Evolutionary conservation across 2,329 filamentous ascomycete species (phyloP).

Genomic region (Orbilia javanica): DNA sequence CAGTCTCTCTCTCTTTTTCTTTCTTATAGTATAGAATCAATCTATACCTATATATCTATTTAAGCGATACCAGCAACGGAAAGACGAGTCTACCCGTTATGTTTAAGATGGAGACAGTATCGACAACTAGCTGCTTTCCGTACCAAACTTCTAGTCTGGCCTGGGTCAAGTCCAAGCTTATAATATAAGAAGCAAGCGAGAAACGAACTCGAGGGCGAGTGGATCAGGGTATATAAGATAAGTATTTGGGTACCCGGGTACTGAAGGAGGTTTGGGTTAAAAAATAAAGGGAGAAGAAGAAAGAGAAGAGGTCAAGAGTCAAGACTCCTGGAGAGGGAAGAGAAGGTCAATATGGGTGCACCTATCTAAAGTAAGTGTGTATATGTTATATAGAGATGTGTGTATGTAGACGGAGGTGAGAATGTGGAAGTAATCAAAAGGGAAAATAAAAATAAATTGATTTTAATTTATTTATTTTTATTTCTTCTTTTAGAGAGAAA

Average conservation of each 20-base stretch:
- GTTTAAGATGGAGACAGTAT: neutral
- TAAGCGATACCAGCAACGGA: neutral
- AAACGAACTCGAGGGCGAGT: neutral
- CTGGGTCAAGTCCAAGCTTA: neutral
- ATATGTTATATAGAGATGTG: neutral
- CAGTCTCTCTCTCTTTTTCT: too few species aligned
- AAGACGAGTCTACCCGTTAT: neutral
- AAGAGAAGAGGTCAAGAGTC: neutral
- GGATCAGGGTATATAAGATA: too few species aligned
- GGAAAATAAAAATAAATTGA: neutral
- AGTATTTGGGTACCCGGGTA: neutral
- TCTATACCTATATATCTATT: too few species aligned
- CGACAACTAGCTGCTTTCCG: neutral
- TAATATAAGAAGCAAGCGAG: neutral
- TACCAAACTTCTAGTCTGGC: slow-evolving; percentile 7
- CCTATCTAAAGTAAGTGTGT: slow-evolving; percentile 10
- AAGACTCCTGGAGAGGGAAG: neutral
- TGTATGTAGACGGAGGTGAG: neutral
- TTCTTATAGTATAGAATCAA: too few species aligned
- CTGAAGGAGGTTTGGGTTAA: neutral
- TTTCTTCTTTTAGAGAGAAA: neutral
- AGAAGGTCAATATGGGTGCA: neutral
- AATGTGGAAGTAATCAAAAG: neutral
- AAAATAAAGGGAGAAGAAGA: neutral
- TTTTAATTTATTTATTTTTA: too few species aligned